These are phyloP conservation scores for Buddleja alternifolia DNA, from an alignment of 257 asterid species.

Conservation along the genomic window DNA sequence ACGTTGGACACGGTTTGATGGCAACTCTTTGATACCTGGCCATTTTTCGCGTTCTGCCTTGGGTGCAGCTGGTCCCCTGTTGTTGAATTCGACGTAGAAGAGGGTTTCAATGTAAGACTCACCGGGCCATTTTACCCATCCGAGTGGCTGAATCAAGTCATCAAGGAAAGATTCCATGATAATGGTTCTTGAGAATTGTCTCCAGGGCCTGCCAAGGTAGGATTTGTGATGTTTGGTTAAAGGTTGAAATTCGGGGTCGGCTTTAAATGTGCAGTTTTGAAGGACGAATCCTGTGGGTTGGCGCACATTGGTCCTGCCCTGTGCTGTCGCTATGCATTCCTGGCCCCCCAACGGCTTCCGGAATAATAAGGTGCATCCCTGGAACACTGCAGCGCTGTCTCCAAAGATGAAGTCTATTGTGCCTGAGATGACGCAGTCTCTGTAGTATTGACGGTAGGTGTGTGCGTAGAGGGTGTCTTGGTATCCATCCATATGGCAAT, in stretches of 20 bases:
- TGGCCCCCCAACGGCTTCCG: conserved; percentile 73
- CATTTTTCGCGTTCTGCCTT: conserved; percentile 59
- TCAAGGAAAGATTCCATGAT: conserved; percentile 72
- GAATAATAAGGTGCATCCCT: conserved; percentile 69
- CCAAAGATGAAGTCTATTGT: conserved; percentile 88
- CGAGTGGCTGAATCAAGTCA: conserved; percentile 68
- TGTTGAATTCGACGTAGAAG: conserved; percentile 77
- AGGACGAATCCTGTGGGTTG: conserved; percentile 75
- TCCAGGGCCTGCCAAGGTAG: conserved; percentile 86
- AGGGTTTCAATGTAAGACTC: conserved; percentile 52
- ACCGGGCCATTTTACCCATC: conserved; percentile 75
- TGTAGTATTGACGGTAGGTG: conserved; percentile 77
- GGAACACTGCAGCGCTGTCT: conserved; percentile 77
- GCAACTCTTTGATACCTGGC: conserved; percentile 78
- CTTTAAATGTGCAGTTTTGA: conserved; percentile 69
- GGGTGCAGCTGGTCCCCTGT: conserved; percentile 68
- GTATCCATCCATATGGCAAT: conserved; percentile 80
- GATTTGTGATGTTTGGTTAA: conserved; percentile 41
- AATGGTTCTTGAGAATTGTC: conserved; percentile 68
- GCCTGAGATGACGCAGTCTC: conserved; percentile 75
- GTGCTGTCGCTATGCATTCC: conserved; percentile 79
- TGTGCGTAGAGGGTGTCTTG: conserved; percentile 83
- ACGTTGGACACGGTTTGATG: conserved; percentile 48
- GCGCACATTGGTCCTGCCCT: conserved; percentile 69
- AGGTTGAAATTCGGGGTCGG: conserved; percentile 50